Conservation (phyloP, 306 rosid species). For the Canavalia ensiformis region DNA sequence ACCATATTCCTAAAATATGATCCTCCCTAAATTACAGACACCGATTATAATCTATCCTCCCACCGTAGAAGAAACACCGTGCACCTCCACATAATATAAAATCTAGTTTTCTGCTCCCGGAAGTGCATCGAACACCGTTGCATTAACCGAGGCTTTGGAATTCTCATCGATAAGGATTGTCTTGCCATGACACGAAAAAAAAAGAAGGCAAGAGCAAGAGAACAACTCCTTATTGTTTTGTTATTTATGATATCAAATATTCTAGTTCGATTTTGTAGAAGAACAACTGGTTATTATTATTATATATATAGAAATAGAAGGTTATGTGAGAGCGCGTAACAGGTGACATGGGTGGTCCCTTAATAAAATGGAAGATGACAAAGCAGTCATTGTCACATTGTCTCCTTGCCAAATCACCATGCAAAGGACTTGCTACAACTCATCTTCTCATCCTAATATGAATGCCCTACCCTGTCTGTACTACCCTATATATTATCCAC, state of each 20-base stretch:
- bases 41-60: constrained; percentile 50
- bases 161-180: constrained; percentile 43
- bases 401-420: constrained; percentile 50
- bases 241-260: not conserved
- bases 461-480: constrained; percentile 57
- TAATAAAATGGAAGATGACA: constrained; percentile 54
- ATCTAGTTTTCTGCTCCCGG: constrained; percentile 65
- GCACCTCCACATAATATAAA: constrained; percentile 80
- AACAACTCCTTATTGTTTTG: too few species aligned
- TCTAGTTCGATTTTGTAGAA: not conserved
- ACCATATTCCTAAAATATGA: not conserved
- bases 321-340: constrained; percentile 28
- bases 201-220: not conserved
- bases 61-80: constrained; percentile 62
- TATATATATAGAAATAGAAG: constrained; percentile 35
- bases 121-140: constrained; percentile 62
- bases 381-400: constrained; percentile 58
- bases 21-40: not conserved
- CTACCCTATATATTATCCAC: constrained; percentile 49
- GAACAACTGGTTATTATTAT: constrained; percentile 13
- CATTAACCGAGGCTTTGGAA: constrained; percentile 55
- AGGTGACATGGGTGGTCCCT: constrained; percentile 56
- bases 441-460: constrained; percentile 46
- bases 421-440: constrained; percentile 48
- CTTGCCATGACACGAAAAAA: constrained; percentile 49